phyloP scores from a whole-genome alignment of 352 stramenopile species.

The Phytophthora citricola region DNA sequence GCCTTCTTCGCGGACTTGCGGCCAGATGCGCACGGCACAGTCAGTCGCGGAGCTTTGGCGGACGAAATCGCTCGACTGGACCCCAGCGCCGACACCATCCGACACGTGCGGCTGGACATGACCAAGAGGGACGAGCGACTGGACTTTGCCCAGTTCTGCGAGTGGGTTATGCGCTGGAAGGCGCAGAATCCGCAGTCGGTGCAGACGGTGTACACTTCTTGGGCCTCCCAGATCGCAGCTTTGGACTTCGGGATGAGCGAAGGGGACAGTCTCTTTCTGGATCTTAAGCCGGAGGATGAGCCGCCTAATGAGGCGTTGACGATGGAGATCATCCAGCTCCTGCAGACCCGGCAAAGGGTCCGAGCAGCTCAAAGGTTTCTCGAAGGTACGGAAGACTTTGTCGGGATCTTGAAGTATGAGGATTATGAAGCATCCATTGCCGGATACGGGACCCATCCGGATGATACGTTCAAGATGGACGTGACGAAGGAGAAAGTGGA shows the following conservation, averaged over 20 bases:
- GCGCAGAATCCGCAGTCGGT: conserved; percentile 66
- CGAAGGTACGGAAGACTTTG: conserved; percentile 7
- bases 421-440: conserved; percentile 34
- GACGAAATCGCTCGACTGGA: conserved; percentile 75
- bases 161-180: conserved; percentile 85
- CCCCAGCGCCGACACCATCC: conserved; percentile 55
- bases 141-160: conserved; percentile 77
- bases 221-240: conserved; percentile 71
- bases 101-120: conserved; percentile 55
- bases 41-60: conserved; percentile 59
- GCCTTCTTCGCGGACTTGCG: conserved; percentile 78
- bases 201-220: conserved; percentile 82
- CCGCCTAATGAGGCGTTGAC: conserved; percentile 40
- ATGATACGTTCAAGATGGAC: conserved; percentile 27
- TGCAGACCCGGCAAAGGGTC: conserved; percentile 30
- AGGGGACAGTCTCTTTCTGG: conserved; percentile 73
- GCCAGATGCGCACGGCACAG: conserved; percentile 55
- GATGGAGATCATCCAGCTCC: conserved; percentile 41
- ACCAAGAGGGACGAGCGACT: conserved; percentile 44
- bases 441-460: conserved; percentile 24
- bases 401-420: conserved; percentile 11
- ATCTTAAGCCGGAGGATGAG: conserved; percentile 50
- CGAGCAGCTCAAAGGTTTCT: conserved; percentile 12
- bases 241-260: conserved; percentile 80
- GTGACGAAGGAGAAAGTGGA: conserved; percentile 7